phyloP scores from a whole-genome alignment of 352 stramenopile genomes.

The Pythium oligandrum region DNA sequence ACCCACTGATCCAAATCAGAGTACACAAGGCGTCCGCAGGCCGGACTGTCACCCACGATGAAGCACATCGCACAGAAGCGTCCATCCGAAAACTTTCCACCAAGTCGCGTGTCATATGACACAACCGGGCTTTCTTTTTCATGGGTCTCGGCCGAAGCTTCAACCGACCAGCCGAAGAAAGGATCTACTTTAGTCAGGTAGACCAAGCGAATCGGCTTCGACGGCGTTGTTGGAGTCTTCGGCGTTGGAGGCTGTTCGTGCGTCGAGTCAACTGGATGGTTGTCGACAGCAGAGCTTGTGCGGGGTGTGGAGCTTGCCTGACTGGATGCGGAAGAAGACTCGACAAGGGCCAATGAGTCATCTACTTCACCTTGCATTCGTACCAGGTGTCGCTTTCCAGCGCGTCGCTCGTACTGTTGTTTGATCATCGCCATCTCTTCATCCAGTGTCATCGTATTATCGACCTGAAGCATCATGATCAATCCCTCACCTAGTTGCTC shows the following conservation, averaged over 20 bases:
- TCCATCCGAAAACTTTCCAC: constrained; percentile 38
- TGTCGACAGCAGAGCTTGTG: too few relatives aligned
- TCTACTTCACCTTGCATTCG: constrained; percentile 25
- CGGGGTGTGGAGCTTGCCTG: too few relatives aligned
- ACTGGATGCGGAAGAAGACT: background rate
- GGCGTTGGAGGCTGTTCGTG: too few relatives aligned
- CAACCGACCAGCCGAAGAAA: too few relatives aligned
- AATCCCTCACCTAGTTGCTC: constrained; percentile 27
- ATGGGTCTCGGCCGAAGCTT: too few relatives aligned
- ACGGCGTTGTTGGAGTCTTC: too few relatives aligned
- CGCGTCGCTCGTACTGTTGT: constrained; percentile 66
- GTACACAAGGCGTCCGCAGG: constrained; percentile 78
- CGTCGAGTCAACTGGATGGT: too few relatives aligned
- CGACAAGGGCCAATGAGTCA: background rate
- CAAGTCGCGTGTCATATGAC: too few relatives aligned
- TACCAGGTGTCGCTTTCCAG: constrained; percentile 49
- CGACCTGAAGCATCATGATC: constrained; percentile 35
- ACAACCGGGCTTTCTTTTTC: too few relatives aligned
- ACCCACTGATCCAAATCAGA: constrained; percentile 85
- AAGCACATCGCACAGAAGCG: constrained; percentile 82
- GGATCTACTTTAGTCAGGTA: too few relatives aligned
- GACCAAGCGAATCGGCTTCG: too few relatives aligned
- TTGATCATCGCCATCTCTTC: constrained; percentile 74
- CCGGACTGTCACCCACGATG: constrained; percentile 65
- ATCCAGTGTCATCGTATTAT: constrained; percentile 42